Conservation (phyloP, 805 yeast species). For the Teunomyces pallodes region DNA sequence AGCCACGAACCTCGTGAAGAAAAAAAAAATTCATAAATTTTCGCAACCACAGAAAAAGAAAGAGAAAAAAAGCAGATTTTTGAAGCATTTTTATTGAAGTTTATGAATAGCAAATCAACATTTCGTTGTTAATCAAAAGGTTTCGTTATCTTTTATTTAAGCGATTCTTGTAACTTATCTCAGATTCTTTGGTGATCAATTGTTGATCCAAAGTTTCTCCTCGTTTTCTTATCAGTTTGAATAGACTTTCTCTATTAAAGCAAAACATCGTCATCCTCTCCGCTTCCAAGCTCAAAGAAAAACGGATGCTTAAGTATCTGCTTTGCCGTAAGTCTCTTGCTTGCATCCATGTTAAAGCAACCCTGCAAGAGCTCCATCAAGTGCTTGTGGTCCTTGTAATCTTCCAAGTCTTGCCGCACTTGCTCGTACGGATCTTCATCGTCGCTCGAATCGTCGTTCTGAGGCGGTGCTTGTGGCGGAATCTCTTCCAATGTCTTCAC, state of each 20-base stretch:
- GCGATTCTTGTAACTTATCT: too few relatives aligned
- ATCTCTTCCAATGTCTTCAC: conserved; percentile 18
- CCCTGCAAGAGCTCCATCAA: conserved; percentile 56
- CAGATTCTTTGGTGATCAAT: too few relatives aligned
- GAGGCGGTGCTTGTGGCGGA: background rate
- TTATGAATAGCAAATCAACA: too few relatives aligned
- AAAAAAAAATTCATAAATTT: conserved; percentile 1
- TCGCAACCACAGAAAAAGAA: too few relatives aligned
- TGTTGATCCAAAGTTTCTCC: too few relatives aligned
- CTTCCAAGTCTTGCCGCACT: conserved; percentile 19
- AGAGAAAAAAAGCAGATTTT: background rate
- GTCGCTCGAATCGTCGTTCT: conserved; percentile 4
- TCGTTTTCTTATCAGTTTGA: too few relatives aligned
- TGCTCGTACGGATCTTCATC: conserved; percentile 14
- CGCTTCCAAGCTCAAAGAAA: conserved; percentile 45
- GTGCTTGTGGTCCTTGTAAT: conserved; percentile 40
- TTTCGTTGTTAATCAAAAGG: too few relatives aligned
- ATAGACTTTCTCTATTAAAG: background rate
- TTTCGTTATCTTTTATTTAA: too few relatives aligned
- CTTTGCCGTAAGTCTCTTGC: conserved; percentile 54
- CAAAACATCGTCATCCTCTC: conserved; percentile 33
- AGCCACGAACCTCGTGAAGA: too few relatives aligned
- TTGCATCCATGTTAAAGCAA: conserved; percentile 58
- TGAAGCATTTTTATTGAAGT: too few relatives aligned
- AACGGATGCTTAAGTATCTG: conserved; percentile 58